Evolutionary conservation across 2,329 filamentous ascomycete species (phyloP), one percentile per base, ranked within the genome.

Genomic region (Chaetomiaceae sp.): DNA sequence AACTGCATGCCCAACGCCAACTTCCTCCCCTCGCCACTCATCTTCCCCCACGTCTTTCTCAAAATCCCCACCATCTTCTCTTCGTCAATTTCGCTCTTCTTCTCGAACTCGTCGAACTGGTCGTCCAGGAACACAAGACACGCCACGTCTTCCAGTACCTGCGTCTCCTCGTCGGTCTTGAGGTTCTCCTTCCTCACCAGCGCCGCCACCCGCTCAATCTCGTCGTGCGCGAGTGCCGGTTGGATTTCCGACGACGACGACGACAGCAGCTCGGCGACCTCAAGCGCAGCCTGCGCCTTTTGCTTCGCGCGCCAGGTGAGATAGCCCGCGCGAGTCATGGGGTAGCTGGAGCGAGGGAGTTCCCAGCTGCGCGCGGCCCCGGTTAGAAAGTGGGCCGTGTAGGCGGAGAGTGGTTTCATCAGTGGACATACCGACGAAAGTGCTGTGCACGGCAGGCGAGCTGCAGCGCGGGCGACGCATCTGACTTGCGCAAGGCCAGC

Each of bases 71-170:
- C 67, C 55, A 90, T 82, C 76, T 94, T 95, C 46, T 83, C 85
- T 71, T 92, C 87, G 64, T 90, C 86, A 14, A 77, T 66, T 49
- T 84, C 78, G 25, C 80, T 77, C 65, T 78, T 75, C 60, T 68
- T 76, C 74, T 89, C 86, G 69, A 94, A 95, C 46, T 79, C 81
- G 63, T 91, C 89, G 58, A 95, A 87, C 66, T 94, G 87, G 66
- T 92, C 89, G 66, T 94, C 89, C 59, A 95, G 71, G 67, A 95
- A 95, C 25, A 95, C 89, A 51, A 95, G 71, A 66, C 89, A 95
- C 3, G 90, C 90, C 41, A 90, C 87, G 71, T 95, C 90, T 73
- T 95, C 90, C 57, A 95, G 75, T 6, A 81, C 77, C 73, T 92
- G 87, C 50, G 85, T 84, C 67, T 90, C 86, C 14, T 67, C 64